A percentile compares a stretch with the other conserved stretches of the same genome.
Conservation (phyloP, 1,284 basidiomycete genomes). For the Sphagnurus paluster region DNA sequence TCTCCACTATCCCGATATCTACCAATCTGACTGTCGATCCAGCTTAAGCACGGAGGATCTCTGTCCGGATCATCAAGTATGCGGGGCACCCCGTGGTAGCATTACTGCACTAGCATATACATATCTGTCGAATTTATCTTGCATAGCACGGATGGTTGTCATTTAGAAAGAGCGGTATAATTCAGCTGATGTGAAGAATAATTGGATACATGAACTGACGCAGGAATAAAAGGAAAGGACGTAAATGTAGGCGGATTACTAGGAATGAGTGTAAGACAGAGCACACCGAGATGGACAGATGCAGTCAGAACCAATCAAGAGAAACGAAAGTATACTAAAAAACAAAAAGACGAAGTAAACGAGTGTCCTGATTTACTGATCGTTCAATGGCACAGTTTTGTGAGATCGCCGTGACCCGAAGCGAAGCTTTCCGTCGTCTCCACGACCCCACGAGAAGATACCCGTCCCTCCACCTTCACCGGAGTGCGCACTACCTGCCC, state of each 20-base stretch:
- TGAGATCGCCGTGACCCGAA: slow-evolving; percentile 71
- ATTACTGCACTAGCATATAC: background rate
- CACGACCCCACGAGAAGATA: slow-evolving; percentile 63
- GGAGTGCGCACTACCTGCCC: slow-evolving; percentile 67
- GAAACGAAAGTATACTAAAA: slow-evolving; percentile 17
- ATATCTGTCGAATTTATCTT: background rate
- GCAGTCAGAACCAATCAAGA: slow-evolving; percentile 13
- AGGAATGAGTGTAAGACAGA: slow-evolving; percentile 19
- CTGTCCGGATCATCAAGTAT: slow-evolving; percentile 37
- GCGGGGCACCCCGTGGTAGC: slow-evolving; percentile 50
- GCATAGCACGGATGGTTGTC: too few relatives aligned
- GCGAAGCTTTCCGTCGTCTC: slow-evolving; percentile 57
- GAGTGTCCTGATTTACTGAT: slow-evolving; percentile 26
- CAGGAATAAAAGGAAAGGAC: slow-evolving; percentile 19
- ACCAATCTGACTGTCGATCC: slow-evolving; percentile 1
- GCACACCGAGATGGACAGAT: slow-evolving; percentile 16
- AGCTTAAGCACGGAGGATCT: slow-evolving; percentile 48
- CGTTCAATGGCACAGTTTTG: slow-evolving; percentile 44
- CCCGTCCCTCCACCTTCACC: slow-evolving; percentile 56
- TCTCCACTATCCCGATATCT: background rate
- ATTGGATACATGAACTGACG: slow-evolving; percentile 13
- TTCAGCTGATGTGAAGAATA: slow-evolving; percentile 11
- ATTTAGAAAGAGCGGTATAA: slow-evolving; percentile 9
- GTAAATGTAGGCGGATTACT: slow-evolving; percentile 23
- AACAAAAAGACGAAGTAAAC: slow-evolving; percentile 6